phyloP scores from a whole-genome alignment of 345 rosid genomes.

The Tarenaya hassleriana region DNA sequence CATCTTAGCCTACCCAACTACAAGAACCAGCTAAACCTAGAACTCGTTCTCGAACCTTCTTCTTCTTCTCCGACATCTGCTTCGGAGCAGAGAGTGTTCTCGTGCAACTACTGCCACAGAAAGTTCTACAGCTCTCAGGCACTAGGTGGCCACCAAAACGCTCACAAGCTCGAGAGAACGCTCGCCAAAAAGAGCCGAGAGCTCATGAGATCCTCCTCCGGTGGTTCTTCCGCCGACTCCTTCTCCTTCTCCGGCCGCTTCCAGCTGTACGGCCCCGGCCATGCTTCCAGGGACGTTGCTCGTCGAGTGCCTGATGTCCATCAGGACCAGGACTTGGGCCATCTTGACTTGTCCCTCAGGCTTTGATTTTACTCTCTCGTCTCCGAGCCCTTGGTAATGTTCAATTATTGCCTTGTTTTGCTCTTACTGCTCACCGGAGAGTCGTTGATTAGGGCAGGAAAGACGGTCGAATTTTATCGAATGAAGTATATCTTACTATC shows the following conservation, averaged over 20 bases:
- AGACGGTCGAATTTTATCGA: background rate
- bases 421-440: background rate
- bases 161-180: constrained; percentile 89
- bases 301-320: constrained; percentile 35
- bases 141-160: constrained; percentile 99
- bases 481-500: too few species aligned
- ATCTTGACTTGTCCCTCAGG: constrained; percentile 74
- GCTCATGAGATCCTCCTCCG: constrained; percentile 23
- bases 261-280: constrained; percentile 37
- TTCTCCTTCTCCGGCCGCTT: constrained; percentile 28
- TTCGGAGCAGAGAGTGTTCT: constrained; percentile 51
- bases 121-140: constrained; percentile 97
- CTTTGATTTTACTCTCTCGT: constrained; percentile 35
- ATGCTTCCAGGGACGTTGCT: constrained; percentile 31
- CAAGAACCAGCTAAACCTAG: constrained; percentile 48
- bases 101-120: constrained; percentile 91
- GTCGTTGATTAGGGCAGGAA: background rate
- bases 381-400: background rate
- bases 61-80: constrained; percentile 44
- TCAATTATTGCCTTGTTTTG: constrained; percentile 6
- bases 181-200: constrained; percentile 83
- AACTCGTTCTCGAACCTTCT: constrained; percentile 52
- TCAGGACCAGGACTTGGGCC: constrained; percentile 64
- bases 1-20: constrained; percentile 45
- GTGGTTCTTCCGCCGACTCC: constrained; percentile 21